These are phyloP conservation scores for Apiospora koreana DNA, from an alignment of 2,329 filamentous ascomycete genomes.

Conservation along the genomic window DNA sequence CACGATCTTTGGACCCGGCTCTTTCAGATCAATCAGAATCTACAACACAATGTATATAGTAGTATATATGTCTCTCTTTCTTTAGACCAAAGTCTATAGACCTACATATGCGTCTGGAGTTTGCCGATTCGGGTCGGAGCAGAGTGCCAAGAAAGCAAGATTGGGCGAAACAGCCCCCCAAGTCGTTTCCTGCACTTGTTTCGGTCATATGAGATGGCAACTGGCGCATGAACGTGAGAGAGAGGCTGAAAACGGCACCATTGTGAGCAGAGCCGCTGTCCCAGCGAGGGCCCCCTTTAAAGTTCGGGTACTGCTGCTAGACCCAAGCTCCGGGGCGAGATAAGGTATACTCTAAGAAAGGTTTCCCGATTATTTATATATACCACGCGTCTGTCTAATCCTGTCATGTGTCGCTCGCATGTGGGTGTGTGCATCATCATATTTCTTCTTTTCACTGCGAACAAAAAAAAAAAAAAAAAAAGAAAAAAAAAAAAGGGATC, in stretches of 20 bases:
- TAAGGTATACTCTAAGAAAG: not conserved
- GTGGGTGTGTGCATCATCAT: not conserved
- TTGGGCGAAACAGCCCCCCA: constrained; percentile 3
- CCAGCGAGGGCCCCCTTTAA: not conserved
- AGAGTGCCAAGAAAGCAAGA: not conserved
- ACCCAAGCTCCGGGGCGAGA: constrained; percentile 1
- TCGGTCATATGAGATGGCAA: constrained; percentile 1
- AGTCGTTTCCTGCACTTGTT: not conserved
- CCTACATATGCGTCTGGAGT: not conserved
- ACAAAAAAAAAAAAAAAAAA: too few relatives aligned
- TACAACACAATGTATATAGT: not conserved
- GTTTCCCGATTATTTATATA: not conserved
- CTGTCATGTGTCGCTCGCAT: not conserved
- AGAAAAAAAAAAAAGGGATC: too few relatives aligned
- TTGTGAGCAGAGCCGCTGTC: not conserved
- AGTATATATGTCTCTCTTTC: too few relatives aligned
- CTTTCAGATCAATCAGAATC: not conserved
- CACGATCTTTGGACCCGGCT: not conserved
- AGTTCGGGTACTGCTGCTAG: constrained; percentile 1
- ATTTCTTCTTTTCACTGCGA: not conserved
- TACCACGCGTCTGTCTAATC: not conserved
- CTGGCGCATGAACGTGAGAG: constrained; percentile 2
- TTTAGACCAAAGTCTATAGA: not conserved
- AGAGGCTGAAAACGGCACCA: constrained; percentile 9
- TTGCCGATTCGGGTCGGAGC: not conserved